These are phyloP conservation scores for Crotalaria pallida DNA, from an alignment of 306 rosid species.

Conservation along the genomic window DNA sequence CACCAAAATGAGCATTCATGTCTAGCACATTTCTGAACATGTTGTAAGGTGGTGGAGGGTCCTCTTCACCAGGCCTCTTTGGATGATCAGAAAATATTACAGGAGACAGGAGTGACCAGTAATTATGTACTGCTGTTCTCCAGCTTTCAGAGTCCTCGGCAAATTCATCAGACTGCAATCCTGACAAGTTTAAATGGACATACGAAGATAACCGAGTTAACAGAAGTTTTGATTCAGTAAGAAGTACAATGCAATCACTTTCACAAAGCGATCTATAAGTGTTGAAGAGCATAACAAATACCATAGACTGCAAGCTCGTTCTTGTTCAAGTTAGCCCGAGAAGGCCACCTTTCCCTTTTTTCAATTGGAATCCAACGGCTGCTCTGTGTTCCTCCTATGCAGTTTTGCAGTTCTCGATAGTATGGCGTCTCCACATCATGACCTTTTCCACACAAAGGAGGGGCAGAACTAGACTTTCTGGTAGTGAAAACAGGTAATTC, in stretches of 20 bases:
- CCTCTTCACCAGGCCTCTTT: slow-evolving; percentile 95
- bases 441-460: slow-evolving; percentile 74
- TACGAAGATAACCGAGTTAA: neutral
- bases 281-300: slow-evolving; percentile 28
- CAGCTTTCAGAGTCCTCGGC: slow-evolving; percentile 62
- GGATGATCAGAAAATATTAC: slow-evolving; percentile 97
- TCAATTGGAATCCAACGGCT: slow-evolving; percentile 80
- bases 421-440: slow-evolving; percentile 77
- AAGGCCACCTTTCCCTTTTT: slow-evolving; percentile 67
- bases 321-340: slow-evolving; percentile 59
- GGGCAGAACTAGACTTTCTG: slow-evolving; percentile 63
- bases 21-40: slow-evolving; percentile 90
- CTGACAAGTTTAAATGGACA: slow-evolving; percentile 32
- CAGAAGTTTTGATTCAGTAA: neutral
- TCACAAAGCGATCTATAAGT: neutral
- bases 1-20: slow-evolving; percentile 92
- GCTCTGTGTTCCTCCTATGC: slow-evolving; percentile 84
- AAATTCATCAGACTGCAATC: slow-evolving; percentile 65
- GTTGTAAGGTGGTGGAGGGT: slow-evolving; percentile 93
- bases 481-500: slow-evolving; percentile 22
- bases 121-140: slow-evolving; percentile 66
- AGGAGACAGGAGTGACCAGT: slow-evolving; percentile 93
- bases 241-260: neutral
- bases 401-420: slow-evolving; percentile 70
- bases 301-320: slow-evolving; percentile 68